Evolutionary conservation across 116 monocot genomes (phyloP).

Genomic region (Dioscorea cayenensis): DNA sequence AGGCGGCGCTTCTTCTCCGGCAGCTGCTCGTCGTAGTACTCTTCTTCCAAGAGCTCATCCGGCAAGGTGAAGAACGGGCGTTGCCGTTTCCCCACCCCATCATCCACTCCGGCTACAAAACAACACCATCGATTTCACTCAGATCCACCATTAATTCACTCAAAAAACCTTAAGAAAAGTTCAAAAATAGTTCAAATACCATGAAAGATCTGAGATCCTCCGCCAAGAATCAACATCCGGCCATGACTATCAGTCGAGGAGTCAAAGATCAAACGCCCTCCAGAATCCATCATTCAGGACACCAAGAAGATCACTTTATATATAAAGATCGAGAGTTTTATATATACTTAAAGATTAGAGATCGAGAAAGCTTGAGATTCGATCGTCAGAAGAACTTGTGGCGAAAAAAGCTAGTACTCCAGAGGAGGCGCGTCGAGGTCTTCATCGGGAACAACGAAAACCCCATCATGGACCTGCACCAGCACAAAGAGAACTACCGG

Average conservation of each 20-base stretch:
- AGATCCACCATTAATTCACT: not conserved
- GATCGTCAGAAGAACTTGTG: constrained; percentile 31
- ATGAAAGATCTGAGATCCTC: constrained; percentile 24
- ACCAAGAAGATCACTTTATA: not conserved
- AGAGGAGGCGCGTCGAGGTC: constrained; percentile 37
- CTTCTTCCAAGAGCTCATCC: constrained; percentile 59
- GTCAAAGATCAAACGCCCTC: constrained; percentile 47
- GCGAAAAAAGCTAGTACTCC: constrained; percentile 57
- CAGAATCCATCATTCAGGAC: constrained; percentile 44
- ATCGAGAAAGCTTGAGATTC: not conserved
- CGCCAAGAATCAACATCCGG: constrained; percentile 36
- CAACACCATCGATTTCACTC: constrained; percentile 14
- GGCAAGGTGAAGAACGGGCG: constrained; percentile 53
- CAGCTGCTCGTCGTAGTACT: constrained; percentile 70
- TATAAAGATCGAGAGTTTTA: not conserved
- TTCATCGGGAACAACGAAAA: constrained; percentile 53
- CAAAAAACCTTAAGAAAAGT: not conserved
- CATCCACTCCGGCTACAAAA: constrained; percentile 6
- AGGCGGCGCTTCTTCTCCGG: constrained; percentile 93
- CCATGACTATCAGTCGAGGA: constrained; percentile 3
- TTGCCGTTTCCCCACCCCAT: constrained; percentile 15
- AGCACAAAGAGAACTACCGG: not conserved
- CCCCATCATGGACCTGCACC: constrained; percentile 27
- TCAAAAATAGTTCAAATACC: constrained; percentile 20
- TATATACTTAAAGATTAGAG: not conserved